These are phyloP conservation scores for Isoetes engelmannii DNA, from an alignment of 83 land plant genomes.

Conservation along the genomic window DNA sequence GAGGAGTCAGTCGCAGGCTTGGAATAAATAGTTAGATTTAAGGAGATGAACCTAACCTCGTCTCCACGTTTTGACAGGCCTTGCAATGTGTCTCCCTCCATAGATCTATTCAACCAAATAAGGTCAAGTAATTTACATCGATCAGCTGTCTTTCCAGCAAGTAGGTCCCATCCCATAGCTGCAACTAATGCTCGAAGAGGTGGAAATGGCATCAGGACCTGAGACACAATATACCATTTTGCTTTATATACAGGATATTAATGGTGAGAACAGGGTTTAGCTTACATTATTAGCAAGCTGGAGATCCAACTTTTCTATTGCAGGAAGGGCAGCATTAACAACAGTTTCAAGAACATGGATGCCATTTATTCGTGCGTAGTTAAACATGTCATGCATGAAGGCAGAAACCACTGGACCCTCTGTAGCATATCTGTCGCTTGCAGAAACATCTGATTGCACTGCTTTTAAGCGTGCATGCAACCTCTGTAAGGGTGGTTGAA, in stretches of 20 bases:
- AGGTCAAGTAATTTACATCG: slow-evolving; percentile 66
- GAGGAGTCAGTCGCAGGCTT: not conserved
- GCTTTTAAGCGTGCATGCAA: slow-evolving; percentile 34
- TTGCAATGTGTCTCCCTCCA: slow-evolving; percentile 47
- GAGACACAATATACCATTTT: slow-evolving; percentile 1
- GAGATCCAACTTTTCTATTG: slow-evolving; percentile 42
- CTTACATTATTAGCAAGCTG: slow-evolving; percentile 69
- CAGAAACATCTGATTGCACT: slow-evolving; percentile 7
- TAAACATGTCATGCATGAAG: slow-evolving; percentile 50
- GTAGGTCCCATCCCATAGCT: slow-evolving; percentile 92
- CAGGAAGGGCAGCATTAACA: slow-evolving; percentile 51
- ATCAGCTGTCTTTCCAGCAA: slow-evolving; percentile 63
- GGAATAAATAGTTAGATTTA: slow-evolving; percentile 1
- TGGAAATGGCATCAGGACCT: slow-evolving; percentile 78
- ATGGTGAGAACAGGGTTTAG: not conserved
- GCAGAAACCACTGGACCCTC: slow-evolving; percentile 10
- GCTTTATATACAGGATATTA: not conserved
- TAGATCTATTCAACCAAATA: slow-evolving; percentile 72
- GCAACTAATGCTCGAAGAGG: slow-evolving; percentile 85
- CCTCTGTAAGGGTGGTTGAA: slow-evolving; percentile 52
- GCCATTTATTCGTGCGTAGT: slow-evolving; percentile 63
- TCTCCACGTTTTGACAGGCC: slow-evolving; percentile 36
- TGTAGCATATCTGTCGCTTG: slow-evolving; percentile 1
- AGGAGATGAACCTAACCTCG: slow-evolving; percentile 44
- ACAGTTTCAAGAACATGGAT: slow-evolving; percentile 54